These are phyloP conservation scores for Blastobotrys apis DNA, from an alignment of 1,139 yeast genomes.

Conservation along the genomic window DNA sequence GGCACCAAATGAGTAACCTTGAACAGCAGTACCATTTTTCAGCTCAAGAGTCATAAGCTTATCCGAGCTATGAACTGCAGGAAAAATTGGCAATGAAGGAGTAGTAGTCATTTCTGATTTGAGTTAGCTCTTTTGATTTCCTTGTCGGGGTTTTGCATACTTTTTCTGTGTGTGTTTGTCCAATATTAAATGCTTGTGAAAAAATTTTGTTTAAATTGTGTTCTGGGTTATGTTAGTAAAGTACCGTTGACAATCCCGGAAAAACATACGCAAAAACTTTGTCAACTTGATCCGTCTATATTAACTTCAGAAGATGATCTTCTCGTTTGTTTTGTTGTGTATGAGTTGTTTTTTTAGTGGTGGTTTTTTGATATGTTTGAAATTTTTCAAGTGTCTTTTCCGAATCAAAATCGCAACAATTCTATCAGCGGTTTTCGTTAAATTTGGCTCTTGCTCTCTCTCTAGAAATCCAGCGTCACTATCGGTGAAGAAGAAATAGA, in stretches of 20 bases:
- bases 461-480: too few species aligned
- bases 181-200: background rate
- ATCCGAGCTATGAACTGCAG: conserved; percentile 79
- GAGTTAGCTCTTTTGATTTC: too few species aligned
- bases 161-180: background rate
- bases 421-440: too few species aligned
- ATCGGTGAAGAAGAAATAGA: too few species aligned
- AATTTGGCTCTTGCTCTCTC: too few species aligned
- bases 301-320: background rate
- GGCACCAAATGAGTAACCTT: conserved; percentile 98
- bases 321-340: background rate
- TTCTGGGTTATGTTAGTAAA: too few species aligned
- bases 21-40: conserved; percentile 81
- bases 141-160: background rate
- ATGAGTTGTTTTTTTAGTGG: conserved; percentile 1
- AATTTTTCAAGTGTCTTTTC: background rate
- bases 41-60: conserved; percentile 86
- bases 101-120: too few species aligned
- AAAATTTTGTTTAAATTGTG: background rate
- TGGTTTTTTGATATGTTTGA: background rate
- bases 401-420: too few species aligned
- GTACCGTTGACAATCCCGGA: too few species aligned
- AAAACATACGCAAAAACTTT: too few species aligned
- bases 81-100: conserved; percentile 62
- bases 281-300: too few species aligned